Base-by-base conservation (phyloP, 768 basidiomycete genomes). In the Auriscalpium orientale region DNA sequence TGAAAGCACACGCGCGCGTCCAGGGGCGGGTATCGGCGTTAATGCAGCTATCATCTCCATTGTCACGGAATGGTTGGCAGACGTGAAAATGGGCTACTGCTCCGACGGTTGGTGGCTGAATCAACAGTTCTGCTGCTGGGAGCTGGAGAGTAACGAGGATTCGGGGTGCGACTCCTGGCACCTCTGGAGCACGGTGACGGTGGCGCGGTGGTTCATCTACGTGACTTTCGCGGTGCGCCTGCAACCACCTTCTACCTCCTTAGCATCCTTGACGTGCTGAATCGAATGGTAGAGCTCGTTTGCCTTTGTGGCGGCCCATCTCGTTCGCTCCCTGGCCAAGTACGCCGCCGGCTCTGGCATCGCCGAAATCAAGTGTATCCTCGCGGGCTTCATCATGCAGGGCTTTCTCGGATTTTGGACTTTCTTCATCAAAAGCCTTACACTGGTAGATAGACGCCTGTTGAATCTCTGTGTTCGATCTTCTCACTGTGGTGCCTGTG, bases 271-370 rank as follows among this genome's bases (percentile, higher is more conserved):
- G 45, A 46, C 9, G 8, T 21, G 18, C 40, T 51, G 35, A 54
- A 22, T 21, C 43, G 36, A 16, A 11, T 11, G 9, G 13, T 62
- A 98, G 95, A 79, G 80, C 4, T 62, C 77, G 2, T 95, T 98
- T 65, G 84, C 94, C 0, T 92, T 91, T 66, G 76, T 87, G 13
- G 90, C 95, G 5, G 89, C 93, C 0, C 91, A 91, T 67, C 77
- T 99, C 11, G 97, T 98, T 54, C 80, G 82, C 53, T 84, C 83
- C 9, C 82, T 95, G 64, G 95, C 95, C 9, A 94, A 85, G 53
- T 95, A 95, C 70, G 95, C 97, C 13, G 97, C 97, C 18, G 95
- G 97, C 6, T 98, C 95, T 56, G 97, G 97, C 51, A 98, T 99
- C 49, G 92, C 95, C 20, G 97, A 99, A 71, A 98, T 99, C 71